Evolutionary conservation across 192 early-diverging fungal species (phyloP), one percentile per base, ranked within the genome.

Genomic region (Backusella circina): DNA sequence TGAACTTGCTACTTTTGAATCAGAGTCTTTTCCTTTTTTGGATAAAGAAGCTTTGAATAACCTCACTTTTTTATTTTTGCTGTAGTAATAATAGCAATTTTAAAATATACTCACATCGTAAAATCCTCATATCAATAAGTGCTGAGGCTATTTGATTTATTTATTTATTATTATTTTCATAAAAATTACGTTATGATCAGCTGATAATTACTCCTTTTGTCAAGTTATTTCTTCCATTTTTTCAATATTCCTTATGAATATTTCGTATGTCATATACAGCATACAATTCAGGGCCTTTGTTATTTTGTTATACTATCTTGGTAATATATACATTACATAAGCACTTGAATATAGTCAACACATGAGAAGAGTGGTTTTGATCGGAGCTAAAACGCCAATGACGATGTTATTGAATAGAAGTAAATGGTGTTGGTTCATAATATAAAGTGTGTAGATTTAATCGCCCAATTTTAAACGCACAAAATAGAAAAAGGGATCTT

Each of bases 1-100:
- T 61, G 54, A 61, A 61, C 54, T 61, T 61, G 54, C 54, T 61
- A 61, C 54, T 61, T 61, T 61, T 61, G 54, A 61, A 61, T 28
- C 54, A 61, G 54, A 61, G 54, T 28, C 54, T 61, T 61, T 61
- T 61, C 54, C 54, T 61, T 61, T 61, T 61, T 61, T 26, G 54
- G 54, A 28, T 28, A 61, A 61, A 61, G 54, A 61, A 61, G 54
- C 54, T 28, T 61, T 61, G 23, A 13, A 13, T 3, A 5, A n/a
- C 12, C 2, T 61, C 10, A 4, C 28, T 3, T 12, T 61, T 28
- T 28, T 10, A 23, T 12, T 28, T 61, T n/a, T n/a, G n/a, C n/a
- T n/a, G n/a, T n/a, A n/a, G n/a, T 10, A 28, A 61, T 26, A 41
- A 41, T 41, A 13, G 39, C 13, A 41, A 41, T 15, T 41, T 15